These are phyloP conservation scores for Sporothrix variecibatus DNA, from an alignment of 2,329 filamentous ascomycete genomes.

Conservation along the genomic window DNA sequence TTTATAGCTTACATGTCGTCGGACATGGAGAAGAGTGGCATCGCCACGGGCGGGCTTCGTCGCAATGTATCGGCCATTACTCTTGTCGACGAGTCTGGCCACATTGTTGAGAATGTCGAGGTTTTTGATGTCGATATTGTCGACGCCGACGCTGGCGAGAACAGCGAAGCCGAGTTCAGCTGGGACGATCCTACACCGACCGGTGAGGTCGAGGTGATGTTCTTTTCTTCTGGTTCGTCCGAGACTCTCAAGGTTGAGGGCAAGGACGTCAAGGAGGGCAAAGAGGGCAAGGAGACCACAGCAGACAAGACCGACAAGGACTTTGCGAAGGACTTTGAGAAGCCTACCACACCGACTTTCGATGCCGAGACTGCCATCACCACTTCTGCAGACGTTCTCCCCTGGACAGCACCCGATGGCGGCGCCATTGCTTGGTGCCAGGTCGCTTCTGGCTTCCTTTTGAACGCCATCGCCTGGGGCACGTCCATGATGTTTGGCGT, in stretches of 20 bases:
- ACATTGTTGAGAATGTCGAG: neutral
- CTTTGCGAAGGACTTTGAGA: neutral
- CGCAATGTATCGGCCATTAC: constrained; percentile 23
- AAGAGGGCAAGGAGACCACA: neutral
- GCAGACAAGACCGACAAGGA: neutral
- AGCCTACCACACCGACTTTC: neutral
- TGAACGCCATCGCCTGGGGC: constrained; percentile 55
- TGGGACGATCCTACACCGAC: neutral
- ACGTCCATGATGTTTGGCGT: constrained; percentile 53
- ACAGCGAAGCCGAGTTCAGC: neutral
- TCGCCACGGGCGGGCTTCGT: neutral
- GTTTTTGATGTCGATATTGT: neutral
- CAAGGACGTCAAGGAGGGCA: neutral
- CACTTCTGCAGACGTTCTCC: neutral
- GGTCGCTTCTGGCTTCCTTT: constrained; percentile 49
- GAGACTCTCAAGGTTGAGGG: neutral
- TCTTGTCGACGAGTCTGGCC: constrained; percentile 23
- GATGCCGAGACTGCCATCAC: neutral
- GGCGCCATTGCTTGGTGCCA: constrained; percentile 53
- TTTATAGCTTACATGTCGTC: neutral
- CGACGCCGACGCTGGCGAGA: neutral
- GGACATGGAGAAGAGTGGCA: neutral
- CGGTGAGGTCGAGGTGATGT: neutral
- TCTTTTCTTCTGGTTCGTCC: neutral
- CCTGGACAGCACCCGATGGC: constrained; percentile 43